phyloP scores from a whole-genome alignment of 139 green algal species.

The Tetradesmus obliquus region DNA sequence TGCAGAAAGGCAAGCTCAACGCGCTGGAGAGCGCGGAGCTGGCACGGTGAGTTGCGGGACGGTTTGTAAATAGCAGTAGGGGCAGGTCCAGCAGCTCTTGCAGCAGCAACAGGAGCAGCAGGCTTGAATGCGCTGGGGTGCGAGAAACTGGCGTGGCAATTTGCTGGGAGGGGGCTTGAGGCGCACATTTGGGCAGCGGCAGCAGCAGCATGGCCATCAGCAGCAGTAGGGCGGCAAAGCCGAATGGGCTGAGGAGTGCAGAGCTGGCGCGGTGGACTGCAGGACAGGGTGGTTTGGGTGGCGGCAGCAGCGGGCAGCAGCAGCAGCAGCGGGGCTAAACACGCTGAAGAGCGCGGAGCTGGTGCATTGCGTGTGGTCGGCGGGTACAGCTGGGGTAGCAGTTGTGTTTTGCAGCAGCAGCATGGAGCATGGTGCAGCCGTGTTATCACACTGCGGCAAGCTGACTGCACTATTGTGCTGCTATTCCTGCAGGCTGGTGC shows the following conservation, averaged over 20 bases:
- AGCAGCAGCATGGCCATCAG: neutral
- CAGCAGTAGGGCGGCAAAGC: constrained; percentile 53
- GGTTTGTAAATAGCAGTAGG: too few species aligned
- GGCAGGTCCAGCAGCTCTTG: neutral
- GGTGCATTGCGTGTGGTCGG: neutral
- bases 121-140: constrained; percentile 64
- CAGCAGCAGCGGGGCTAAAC: constrained; percentile 53
- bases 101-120: neutral
- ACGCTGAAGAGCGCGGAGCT: constrained; percentile 48
- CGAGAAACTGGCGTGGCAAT: neutral
- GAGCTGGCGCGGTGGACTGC: constrained; percentile 83
- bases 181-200: neutral
- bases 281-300: neutral
- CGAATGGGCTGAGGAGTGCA: constrained; percentile 93
- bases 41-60: constrained; percentile 59
- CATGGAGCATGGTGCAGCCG: too few species aligned
- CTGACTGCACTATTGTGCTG: too few species aligned
- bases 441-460: too few species aligned
- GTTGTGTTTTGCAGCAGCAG: neutral
- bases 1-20: constrained; percentile 95
- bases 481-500: constrained; percentile 78
- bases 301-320: neutral
- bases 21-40: constrained; percentile 94
- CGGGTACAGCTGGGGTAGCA: neutral
- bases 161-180: too few species aligned